Base-by-base conservation (phyloP, 169 alveolate species). In the Cryptosporidium meleagridis region DNA sequence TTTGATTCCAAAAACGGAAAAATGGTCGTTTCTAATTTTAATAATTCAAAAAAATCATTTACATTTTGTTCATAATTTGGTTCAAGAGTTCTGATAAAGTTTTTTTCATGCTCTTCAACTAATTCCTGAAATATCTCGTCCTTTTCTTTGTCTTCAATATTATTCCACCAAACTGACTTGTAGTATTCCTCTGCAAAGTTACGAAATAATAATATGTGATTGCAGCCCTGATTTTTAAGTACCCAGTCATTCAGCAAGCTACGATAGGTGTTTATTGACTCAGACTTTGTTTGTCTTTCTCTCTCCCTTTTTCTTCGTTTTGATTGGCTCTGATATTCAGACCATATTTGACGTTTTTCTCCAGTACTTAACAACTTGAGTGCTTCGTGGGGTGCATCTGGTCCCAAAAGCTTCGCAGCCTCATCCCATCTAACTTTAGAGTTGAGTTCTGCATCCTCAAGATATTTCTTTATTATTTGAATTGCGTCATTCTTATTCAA, bases 251-350 rank as follows among this genome's bases (percentile, higher is more conserved):
- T 65, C 16, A 62, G 37, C 21, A 26, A 39, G 12, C 62, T 18
- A 21, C 70, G 35, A 14, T 59, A 62, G 12, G 16, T 62, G 16
- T 37, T 44, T 8, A 45, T 59, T 9, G 89, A 59, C 21, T 80
- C 89, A 16, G 75, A 61, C 44, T 41, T 80, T 16, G 45, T 26
- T 41, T 80, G 89, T 26, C 89, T 80, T 62, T 80, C 89, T 26
- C 37, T 62, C 26, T 48, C 89, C 23, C 89, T 80, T 65, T 80
- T 69, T 41, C 75, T 59, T 59, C 70, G 62, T 48, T 33, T 65
- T 10, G 89, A 59, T 80, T 80, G 89, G 67, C 89, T 80, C 62
- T 80, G 89, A 21, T 61, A 80, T 48, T 80, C 89, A 6, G 89
- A 80, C 89, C 89, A 80, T 14, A 80, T 62, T 51, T 80, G 89